Conservation (phyloP, 1,284 basidiomycete species). For the Amylostereum chailletii region DNA sequence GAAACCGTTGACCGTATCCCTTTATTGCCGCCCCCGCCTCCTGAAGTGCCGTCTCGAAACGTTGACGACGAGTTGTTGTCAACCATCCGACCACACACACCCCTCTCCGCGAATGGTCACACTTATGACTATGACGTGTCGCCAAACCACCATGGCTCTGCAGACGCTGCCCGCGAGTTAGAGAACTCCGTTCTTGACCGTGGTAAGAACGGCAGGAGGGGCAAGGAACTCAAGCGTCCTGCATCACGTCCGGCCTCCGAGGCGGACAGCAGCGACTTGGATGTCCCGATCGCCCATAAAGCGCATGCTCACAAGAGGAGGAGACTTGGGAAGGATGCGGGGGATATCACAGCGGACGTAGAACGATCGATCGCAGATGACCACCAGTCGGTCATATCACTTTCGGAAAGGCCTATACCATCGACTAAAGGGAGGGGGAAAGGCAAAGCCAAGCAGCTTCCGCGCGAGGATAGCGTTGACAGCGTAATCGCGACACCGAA, state of each 20-base stretch:
- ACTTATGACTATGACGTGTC: constrained; percentile 17
- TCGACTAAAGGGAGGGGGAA: constrained; percentile 27
- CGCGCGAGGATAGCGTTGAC: constrained; percentile 35
- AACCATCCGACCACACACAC: constrained; percentile 17
- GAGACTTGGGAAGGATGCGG: constrained; percentile 29
- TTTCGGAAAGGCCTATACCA: constrained; percentile 10
- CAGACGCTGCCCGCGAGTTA: constrained; percentile 32
- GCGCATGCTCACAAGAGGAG: constrained; percentile 42
- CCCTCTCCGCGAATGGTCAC: background rate
- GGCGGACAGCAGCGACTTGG: constrained; percentile 39
- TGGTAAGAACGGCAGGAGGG: constrained; percentile 1
- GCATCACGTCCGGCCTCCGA: constrained; percentile 41
- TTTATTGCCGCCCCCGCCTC: constrained; percentile 41
- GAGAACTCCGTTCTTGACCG: constrained; percentile 32
- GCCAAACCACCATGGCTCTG: constrained; percentile 21
- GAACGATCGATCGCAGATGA: constrained; percentile 28
- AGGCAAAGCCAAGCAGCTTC: constrained; percentile 29
- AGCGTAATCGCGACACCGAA: constrained; percentile 31
- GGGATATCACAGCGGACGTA: constrained; percentile 31
- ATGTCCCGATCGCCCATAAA: constrained; percentile 26
- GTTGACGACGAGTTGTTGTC: constrained; percentile 33
- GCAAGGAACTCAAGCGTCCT: constrained; percentile 34
- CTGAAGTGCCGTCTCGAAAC: constrained; percentile 19
- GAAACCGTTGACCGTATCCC: constrained; percentile 57
- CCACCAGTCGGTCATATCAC: constrained; percentile 14